These are phyloP conservation scores for Cetraspora pellucida DNA, from an alignment of 192 early-diverging fungal species.

Conservation along the genomic window DNA sequence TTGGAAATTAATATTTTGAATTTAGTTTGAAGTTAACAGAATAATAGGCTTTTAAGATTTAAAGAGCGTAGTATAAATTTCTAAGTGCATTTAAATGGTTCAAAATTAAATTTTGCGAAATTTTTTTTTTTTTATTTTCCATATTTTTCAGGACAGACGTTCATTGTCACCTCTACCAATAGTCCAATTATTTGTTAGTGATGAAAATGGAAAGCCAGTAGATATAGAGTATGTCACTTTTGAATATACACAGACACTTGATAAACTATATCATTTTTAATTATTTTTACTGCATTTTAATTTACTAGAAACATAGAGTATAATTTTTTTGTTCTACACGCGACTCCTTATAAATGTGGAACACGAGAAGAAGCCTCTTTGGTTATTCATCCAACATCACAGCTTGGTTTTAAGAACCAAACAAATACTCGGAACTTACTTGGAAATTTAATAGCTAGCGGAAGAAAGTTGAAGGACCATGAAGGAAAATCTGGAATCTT, in stretches of 20 bases:
- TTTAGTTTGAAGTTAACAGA: too few relatives aligned
- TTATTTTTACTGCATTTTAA: too few relatives aligned
- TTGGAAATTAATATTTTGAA: too few relatives aligned
- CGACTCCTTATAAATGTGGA: not conserved
- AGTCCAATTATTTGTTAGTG: not conserved
- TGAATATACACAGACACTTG: not conserved
- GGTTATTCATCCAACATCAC: not conserved
- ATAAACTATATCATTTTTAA: not conserved
- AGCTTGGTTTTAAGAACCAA: not conserved
- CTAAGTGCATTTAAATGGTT: not conserved
- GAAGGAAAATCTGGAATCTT: not conserved
- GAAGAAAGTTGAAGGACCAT: not conserved
- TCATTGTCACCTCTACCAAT: not conserved
- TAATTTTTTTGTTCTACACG: too few relatives aligned
- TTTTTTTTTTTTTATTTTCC: not conserved
- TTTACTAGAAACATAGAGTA: too few relatives aligned
- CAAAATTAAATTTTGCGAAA: not conserved
- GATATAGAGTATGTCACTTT: not conserved
- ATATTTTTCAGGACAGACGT: conserved; percentile 3
- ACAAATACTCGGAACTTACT: not conserved
- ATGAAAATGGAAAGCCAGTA: not conserved
- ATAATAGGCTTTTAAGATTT: too few relatives aligned
- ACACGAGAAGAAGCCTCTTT: not conserved
- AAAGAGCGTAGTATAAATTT: too few relatives aligned
- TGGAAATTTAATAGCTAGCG: not conserved